Conservation (phyloP, 331 rosid genomes). For the Telfairia occidentalis region DNA sequence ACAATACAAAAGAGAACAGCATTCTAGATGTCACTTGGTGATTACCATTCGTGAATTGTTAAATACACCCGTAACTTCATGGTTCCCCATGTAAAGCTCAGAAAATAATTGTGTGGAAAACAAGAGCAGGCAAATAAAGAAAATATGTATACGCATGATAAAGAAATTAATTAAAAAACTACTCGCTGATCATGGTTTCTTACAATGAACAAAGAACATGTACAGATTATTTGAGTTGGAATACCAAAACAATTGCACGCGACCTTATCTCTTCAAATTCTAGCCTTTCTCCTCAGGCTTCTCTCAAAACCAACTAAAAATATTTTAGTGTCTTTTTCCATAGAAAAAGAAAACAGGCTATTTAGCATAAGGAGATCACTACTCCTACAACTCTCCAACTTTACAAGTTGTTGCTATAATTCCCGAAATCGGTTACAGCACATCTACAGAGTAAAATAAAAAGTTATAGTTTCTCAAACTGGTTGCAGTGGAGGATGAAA, state of each 20-base stretch:
- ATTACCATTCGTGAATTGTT: background rate
- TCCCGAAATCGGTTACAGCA: background rate
- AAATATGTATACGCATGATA: background rate
- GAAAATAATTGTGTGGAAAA: background rate
- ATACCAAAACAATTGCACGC: background rate
- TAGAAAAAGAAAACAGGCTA: background rate
- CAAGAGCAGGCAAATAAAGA: background rate
- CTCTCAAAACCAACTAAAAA: background rate
- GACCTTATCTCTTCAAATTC: background rate
- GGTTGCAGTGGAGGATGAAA: background rate
- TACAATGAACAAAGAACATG: background rate
- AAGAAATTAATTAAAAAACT: background rate
- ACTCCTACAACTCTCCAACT: background rate
- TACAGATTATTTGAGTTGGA: background rate
- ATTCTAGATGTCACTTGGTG: constrained; percentile 10
- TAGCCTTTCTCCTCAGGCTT: background rate
- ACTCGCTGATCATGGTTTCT: background rate
- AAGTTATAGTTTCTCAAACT: background rate
- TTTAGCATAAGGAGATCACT: background rate
- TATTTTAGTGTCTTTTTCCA: background rate
- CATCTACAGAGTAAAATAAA: background rate
- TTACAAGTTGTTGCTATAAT: background rate
- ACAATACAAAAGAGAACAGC: background rate
- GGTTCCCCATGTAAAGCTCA: background rate
- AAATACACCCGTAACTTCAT: background rate